Evolutionary conservation across 2,329 filamentous ascomycete genomes (phyloP).

Genomic region (Trichoderma afroharzianum): DNA sequence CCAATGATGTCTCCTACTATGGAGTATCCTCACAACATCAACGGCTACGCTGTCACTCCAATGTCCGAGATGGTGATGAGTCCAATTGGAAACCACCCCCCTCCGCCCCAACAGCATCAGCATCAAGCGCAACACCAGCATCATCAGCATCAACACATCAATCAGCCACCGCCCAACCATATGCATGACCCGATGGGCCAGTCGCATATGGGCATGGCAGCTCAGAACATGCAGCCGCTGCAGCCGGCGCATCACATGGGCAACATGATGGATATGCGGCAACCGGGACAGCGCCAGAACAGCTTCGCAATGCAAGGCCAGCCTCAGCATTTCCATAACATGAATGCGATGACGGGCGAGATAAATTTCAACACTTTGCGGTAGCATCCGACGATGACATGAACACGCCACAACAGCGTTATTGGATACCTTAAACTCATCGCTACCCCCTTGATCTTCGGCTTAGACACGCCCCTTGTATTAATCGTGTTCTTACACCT

Average conservation of each 20-base stretch:
- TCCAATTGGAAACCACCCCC: conserved; percentile 37
- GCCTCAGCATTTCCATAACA: conserved; percentile 43
- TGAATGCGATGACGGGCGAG: conserved; percentile 29
- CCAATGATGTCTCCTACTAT: conserved; percentile 50
- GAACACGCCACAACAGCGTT: not conserved
- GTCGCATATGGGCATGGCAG: conserved; percentile 28
- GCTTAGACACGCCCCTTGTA: conserved; percentile 4
- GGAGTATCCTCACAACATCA: conserved; percentile 46
- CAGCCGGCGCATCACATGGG: conserved; percentile 30
- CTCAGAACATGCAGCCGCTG: conserved; percentile 27
- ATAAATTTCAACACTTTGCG: conserved; percentile 27
- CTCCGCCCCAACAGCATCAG: conserved; percentile 24
- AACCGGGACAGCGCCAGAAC: conserved; percentile 29
- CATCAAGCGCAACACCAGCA: not conserved
- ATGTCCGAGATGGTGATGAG: conserved; percentile 55
- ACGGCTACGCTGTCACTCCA: conserved; percentile 41
- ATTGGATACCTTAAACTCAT: not conserved
- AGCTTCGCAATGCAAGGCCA: conserved; percentile 33
- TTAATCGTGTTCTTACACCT: not conserved
- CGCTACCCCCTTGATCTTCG: not conserved
- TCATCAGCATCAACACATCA: conserved; percentile 26
- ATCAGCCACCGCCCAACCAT: conserved; percentile 31
- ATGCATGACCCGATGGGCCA: conserved; percentile 28
- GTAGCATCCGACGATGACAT: not conserved
- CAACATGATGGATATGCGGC: conserved; percentile 27